Percentiles rank a stretch among this genome's conserved stretches.
Conservation (phyloP, 495 filamentous ascomycete species). For the Corynascus novoguineensis region DNA sequence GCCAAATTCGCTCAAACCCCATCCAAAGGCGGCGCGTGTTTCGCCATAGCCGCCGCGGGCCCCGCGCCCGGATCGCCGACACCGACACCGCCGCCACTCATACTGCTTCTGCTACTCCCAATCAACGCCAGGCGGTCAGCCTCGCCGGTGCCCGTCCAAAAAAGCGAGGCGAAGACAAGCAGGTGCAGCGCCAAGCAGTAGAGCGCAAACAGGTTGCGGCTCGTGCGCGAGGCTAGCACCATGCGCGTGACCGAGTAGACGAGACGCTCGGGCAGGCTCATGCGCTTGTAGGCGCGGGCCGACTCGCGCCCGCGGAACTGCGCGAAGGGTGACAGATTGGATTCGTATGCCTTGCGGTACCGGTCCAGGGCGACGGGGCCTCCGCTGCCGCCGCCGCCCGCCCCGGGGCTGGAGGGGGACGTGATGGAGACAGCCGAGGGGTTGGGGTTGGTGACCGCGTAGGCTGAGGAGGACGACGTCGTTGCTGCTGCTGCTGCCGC, state of each 20-base stretch:
- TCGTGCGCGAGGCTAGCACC: slow-evolving; percentile 82
- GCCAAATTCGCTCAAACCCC: too few species aligned
- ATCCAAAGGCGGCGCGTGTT: slow-evolving; percentile 19
- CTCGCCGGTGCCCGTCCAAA: slow-evolving; percentile 63
- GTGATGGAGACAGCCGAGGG: slow-evolving; percentile 57
- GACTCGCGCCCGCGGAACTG: slow-evolving; percentile 90
- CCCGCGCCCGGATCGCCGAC: too few species aligned
- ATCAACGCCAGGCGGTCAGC: slow-evolving; percentile 26
- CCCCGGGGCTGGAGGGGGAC: neutral
- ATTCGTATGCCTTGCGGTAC: slow-evolving; percentile 90
- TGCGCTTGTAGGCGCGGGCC: slow-evolving; percentile 85
- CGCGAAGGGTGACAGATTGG: slow-evolving; percentile 90
- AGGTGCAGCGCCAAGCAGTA: slow-evolving; percentile 89
- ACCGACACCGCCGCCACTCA: too few species aligned
- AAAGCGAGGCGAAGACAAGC: slow-evolving; percentile 78
- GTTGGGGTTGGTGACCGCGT: slow-evolving; percentile 68
- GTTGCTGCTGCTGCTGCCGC: slow-evolving; percentile 34
- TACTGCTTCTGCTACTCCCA: slow-evolving; percentile 7
- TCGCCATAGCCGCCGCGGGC: slow-evolving; percentile 19
- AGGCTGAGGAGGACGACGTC: slow-evolving; percentile 66
- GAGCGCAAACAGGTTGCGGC: slow-evolving; percentile 88
- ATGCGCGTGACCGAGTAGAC: slow-evolving; percentile 88
- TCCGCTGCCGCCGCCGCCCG: slow-evolving; percentile 45
- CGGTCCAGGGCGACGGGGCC: slow-evolving; percentile 62
- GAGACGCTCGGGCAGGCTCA: slow-evolving; percentile 83